Conservation (phyloP, 139 green algal genomes). For the Asterochloris erici region DNA sequence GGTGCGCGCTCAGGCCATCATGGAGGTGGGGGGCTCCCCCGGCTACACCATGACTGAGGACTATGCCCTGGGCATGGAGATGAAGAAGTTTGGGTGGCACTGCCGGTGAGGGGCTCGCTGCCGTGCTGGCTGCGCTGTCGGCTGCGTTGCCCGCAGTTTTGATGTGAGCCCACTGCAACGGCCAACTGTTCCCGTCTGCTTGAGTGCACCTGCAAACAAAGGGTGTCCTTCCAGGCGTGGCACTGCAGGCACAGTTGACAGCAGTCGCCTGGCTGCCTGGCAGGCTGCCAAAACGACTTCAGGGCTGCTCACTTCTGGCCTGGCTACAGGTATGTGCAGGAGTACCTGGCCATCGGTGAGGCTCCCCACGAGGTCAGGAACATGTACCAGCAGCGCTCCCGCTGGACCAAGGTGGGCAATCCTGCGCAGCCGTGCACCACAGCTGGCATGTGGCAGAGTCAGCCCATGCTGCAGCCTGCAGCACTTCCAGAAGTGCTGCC, state of each 20-base stretch:
- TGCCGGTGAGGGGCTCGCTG: not conserved
- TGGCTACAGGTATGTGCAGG: slow-evolving; percentile 37
- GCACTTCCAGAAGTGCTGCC: not conserved
- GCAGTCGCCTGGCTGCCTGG: no score
- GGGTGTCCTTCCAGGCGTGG: no score
- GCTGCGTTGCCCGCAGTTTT: no score
- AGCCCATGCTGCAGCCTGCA: not conserved
- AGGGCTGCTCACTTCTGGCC: no score
- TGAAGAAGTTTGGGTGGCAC: slow-evolving; percentile 38
- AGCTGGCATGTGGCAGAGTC: not conserved
- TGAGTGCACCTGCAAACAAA: no score
- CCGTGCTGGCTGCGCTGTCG: no score
- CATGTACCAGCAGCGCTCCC: slow-evolving; percentile 58
- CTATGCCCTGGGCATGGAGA: slow-evolving; percentile 51
- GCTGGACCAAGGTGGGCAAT: slow-evolving; percentile 61
- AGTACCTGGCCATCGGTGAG: slow-evolving; percentile 60
- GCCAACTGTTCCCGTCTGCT: no score
- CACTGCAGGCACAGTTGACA: no score
- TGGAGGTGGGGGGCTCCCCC: slow-evolving; percentile 49
- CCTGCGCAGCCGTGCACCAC: not conserved
- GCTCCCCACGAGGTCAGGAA: slow-evolving; percentile 61
- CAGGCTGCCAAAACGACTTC: no score
- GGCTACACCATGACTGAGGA: slow-evolving; percentile 57
- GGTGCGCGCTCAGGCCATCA: slow-evolving; percentile 25
- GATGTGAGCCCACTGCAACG: no score